A percentile compares a stretch with the other conserved stretches of the same genome.
These are phyloP conservation scores for Wickerhamiella kazuoi DNA, from an alignment of 805 yeast genomes.

Conservation along the genomic window DNA sequence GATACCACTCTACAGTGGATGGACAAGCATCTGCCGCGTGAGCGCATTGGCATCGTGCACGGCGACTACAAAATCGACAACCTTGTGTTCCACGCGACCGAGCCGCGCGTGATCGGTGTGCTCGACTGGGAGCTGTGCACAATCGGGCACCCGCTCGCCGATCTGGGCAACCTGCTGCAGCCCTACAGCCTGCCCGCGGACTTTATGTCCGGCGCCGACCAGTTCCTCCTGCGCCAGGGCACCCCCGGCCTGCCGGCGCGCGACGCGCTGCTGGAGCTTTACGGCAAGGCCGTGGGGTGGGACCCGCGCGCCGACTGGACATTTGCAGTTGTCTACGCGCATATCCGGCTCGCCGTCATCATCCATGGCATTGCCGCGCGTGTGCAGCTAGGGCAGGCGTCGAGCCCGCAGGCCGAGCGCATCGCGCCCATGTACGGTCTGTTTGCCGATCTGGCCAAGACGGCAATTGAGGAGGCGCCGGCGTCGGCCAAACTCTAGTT, in stretches of 20 bases:
- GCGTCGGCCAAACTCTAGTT: not conserved
- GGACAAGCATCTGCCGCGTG: conserved; percentile 29
- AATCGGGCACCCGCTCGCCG: conserved; percentile 47
- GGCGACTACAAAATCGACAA: conserved; percentile 53
- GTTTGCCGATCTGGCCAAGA: conserved; percentile 18
- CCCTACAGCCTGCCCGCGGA: conserved; percentile 31
- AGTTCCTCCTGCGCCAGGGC: conserved; percentile 16
- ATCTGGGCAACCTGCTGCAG: conserved; percentile 39
- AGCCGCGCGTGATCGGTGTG: conserved; percentile 34
- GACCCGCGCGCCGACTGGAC: conserved; percentile 32
- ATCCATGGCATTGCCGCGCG: conserved; percentile 47
- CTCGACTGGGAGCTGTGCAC: conserved; percentile 54
- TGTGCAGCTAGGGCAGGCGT: conserved; percentile 33
- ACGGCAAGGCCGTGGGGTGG: conserved; percentile 23
- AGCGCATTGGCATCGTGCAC: conserved; percentile 32
- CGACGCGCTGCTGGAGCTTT: conserved; percentile 10
- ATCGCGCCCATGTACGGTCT: conserved; percentile 22
- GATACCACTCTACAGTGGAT: conserved; percentile 28
- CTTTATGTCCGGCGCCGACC: not conserved
- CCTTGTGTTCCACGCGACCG: conserved; percentile 39
- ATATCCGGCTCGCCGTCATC: conserved; percentile 37
- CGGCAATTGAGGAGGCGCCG: conserved; percentile 6
- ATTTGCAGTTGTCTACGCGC: conserved; percentile 38
- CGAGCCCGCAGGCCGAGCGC: conserved; percentile 32
- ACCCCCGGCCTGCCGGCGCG: conserved; percentile 14